phyloP scores from a whole-genome alignment of 1,284 basidiomycete species.

The Amylostereum areolatum region DNA sequence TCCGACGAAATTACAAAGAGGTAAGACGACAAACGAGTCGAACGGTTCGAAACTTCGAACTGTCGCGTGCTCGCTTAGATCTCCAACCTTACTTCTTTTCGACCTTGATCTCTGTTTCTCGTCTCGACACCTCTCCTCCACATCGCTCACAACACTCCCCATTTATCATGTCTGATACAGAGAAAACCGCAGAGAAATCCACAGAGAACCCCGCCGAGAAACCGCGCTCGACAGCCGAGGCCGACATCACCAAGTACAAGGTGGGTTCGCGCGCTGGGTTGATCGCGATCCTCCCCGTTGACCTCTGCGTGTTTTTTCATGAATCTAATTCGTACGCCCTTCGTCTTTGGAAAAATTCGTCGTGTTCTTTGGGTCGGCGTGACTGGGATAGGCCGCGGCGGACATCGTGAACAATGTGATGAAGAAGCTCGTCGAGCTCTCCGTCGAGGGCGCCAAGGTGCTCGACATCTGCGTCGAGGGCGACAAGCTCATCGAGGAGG shows the following conservation, averaged over 20 bases:
- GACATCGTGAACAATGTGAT: conserved; percentile 85
- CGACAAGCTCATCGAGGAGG: conserved; percentile 87
- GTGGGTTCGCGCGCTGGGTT: conserved; percentile 28
- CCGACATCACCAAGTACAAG: conserved; percentile 83
- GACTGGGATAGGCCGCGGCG: conserved; percentile 65
- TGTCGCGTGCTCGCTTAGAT: no score
- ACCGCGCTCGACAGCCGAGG: conserved; percentile 50
- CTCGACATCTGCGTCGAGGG: conserved; percentile 90
- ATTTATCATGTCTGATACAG: conserved; percentile 48
- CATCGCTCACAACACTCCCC: not conserved
- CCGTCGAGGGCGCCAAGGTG: conserved; percentile 80
- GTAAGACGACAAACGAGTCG: no score
- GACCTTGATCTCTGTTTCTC: no score
- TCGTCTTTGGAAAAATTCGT: conserved; percentile 1
- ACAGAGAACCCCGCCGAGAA: conserved; percentile 27
- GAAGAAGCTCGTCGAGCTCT: conserved; percentile 77
- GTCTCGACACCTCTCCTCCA: no score
- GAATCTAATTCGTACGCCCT: not conserved
- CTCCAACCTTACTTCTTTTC: no score
- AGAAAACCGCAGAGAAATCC: conserved; percentile 26
- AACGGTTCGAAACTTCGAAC: no score
- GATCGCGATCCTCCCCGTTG: not conserved
- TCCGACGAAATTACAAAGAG: no score
- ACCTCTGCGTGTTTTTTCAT: conserved; percentile 5
- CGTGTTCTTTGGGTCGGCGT: not conserved